A percentile compares a stretch with the other conserved stretches of the same genome.
phyloP scores from a whole-genome alignment of 352 stramenopile genomes.

The Peronosclerospora sorghi region DNA sequence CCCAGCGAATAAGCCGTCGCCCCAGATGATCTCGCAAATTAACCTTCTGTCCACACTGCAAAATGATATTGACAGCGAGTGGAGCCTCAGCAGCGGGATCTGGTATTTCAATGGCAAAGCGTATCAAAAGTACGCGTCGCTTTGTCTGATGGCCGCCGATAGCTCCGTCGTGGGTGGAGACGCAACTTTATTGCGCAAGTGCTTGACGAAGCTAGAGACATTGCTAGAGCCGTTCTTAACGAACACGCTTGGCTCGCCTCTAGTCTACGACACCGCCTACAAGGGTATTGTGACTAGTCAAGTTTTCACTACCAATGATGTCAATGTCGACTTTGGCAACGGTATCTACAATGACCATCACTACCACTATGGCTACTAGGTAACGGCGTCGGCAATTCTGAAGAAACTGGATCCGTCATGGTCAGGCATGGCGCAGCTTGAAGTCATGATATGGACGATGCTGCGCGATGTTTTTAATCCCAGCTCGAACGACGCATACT shows the following conservation, averaged over 20 bases:
- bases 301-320: constrained; percentile 39
- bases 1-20: constrained; percentile 26
- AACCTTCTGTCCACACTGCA: constrained; percentile 31
- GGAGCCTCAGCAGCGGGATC: constrained; percentile 33
- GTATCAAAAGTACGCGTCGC: constrained; percentile 72
- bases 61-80: constrained; percentile 45
- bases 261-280: constrained; percentile 68
- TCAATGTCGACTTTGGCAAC: constrained; percentile 67
- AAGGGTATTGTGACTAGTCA: constrained; percentile 46
- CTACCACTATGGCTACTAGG: constrained; percentile 79
- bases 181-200: constrained; percentile 35
- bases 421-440: constrained; percentile 41
- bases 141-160: constrained; percentile 63
- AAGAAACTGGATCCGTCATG: constrained; percentile 54
- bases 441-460: constrained; percentile 53
- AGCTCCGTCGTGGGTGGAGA: constrained; percentile 35
- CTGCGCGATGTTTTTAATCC: constrained; percentile 67
- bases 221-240: constrained; percentile 49
- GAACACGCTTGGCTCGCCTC: constrained; percentile 42
- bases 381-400: constrained; percentile 54
- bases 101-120: constrained; percentile 76
- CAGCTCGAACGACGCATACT: constrained; percentile 40
- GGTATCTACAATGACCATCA: constrained; percentile 79
- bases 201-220: constrained; percentile 43
- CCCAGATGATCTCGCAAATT: constrained; percentile 24